Evolutionary conservation across 2,329 filamentous ascomycete species (phyloP).

Genomic region (Pseudopithomyces chartarum): DNA sequence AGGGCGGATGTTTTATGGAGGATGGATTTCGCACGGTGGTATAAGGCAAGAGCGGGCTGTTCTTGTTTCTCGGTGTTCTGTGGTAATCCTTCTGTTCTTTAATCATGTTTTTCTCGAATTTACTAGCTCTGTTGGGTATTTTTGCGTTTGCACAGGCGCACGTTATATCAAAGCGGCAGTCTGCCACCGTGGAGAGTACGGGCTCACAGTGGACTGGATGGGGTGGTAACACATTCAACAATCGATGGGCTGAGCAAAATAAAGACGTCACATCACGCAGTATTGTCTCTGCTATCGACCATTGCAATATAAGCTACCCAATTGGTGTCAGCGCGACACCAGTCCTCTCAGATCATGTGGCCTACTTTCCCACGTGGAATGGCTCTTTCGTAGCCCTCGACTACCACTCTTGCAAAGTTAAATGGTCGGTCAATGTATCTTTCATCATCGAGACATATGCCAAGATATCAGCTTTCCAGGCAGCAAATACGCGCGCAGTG

Average conservation of each 20-base stretch:
- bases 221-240: slow-evolving; percentile 10
- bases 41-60: background rate
- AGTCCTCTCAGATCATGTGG: slow-evolving; percentile 14
- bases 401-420: slow-evolving; percentile 29
- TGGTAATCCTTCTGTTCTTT: background rate
- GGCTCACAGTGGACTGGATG: slow-evolving; percentile 4
- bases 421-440: slow-evolving; percentile 38
- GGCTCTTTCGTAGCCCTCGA: slow-evolving; percentile 40
- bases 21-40: no score
- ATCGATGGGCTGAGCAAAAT: slow-evolving; percentile 6
- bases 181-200: background rate
- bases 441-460: slow-evolving; percentile 22
- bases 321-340: slow-evolving; percentile 16
- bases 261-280: background rate
- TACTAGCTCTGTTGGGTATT: background rate
- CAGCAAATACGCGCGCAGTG: background rate
- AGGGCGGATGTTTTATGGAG: no score
- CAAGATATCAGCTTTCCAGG: slow-evolving; percentile 14
- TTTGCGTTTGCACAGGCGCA: background rate
- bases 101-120: background rate
- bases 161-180: background rate
- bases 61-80: background rate
- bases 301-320: slow-evolving; percentile 11
- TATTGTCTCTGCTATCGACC: background rate
- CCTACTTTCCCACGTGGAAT: slow-evolving; percentile 41